phyloP scores from a whole-genome alignment of 441 rosid species.

The Corymbia calophylla region DNA sequence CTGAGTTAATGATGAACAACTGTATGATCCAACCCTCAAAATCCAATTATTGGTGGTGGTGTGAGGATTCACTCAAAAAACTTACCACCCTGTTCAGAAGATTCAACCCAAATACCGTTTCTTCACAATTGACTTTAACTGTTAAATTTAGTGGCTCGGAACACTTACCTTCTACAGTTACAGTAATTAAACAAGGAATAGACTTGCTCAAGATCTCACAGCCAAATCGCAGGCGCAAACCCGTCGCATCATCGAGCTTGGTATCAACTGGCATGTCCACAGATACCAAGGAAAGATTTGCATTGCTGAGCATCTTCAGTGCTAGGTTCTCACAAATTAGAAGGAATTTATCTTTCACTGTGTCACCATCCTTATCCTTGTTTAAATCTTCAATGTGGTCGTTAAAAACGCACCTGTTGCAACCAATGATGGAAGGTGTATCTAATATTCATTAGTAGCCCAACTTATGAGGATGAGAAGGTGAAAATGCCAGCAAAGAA shows the following conservation, averaged over 20 bases:
- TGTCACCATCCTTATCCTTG: conserved; percentile 31
- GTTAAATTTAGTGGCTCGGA: conserved; percentile 46
- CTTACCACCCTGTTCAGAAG: conserved; percentile 71
- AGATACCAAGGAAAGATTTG: conserved; percentile 68
- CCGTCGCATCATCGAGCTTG: conserved; percentile 73
- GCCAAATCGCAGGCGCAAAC: conserved; percentile 72
- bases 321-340: conserved; percentile 63
- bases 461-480: background rate
- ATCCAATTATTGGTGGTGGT: background rate
- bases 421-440: background rate
- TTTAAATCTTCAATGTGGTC: conserved; percentile 55
- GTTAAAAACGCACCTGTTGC: conserved; percentile 55
- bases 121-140: conserved; percentile 81
- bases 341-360: conserved; percentile 55
- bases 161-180: conserved; percentile 84
- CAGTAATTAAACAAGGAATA: conserved; percentile 64
- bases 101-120: conserved; percentile 86
- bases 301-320: conserved; percentile 73
- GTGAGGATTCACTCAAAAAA: conserved; percentile 44
- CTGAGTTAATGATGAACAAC: background rate
- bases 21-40: background rate
- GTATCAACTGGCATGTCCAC: conserved; percentile 74
- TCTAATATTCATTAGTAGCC: background rate
- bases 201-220: conserved; percentile 79
- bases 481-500: background rate